Base-by-base conservation (phyloP, 164 flowering plant genomes). In the Vitis rotundifolia region DNA sequence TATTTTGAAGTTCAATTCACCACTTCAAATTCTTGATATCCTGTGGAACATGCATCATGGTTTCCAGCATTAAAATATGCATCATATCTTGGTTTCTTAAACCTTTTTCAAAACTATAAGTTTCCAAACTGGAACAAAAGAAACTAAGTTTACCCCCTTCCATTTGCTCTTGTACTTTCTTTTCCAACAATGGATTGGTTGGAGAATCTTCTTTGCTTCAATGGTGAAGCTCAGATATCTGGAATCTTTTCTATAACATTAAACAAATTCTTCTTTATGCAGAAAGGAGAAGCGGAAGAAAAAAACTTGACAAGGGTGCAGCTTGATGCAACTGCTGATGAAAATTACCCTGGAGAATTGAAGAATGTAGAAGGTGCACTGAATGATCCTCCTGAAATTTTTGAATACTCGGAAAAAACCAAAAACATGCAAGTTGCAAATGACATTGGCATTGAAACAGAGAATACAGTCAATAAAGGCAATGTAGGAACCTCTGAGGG, bases 401-500 rank as follows among this genome's bases (percentile, higher is more conserved):
- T 61, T 66, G 37, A 51, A 44, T 44, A 47, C 63, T 67, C 50
- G 28, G 59, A 19, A 44, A 51, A 55, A 67, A 28, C 49, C 52
- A 77, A 72, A 68, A 55, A 71, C 22, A 59, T n/a, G 53, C 68
- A 63, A 65, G 64, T 22, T 19, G 62, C 55, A 56, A 44, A 48
- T 61, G 44, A 63, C 15, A 31, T 13, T 68, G 71, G 58, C 68
- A 26, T 13, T 47, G 60, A 63, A 58, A 19, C 5, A 28, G 59
- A 47, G 28, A 59, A 49, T 47, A 72, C 71, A 11, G 57, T 59
- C 57, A n/a, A 15, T 48, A 64, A 22, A 73, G 70, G 55, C 68
- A 70, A 71, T 50, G 55, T 37, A 58, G 79, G 56, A 74, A 63
- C 61, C 69, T 37, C 63, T 2, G 77, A 80, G 68, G 80, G 85